These are phyloP conservation scores for Lipomyces orientalis DNA, from an alignment of 805 yeast species.

Conservation along the genomic window DNA sequence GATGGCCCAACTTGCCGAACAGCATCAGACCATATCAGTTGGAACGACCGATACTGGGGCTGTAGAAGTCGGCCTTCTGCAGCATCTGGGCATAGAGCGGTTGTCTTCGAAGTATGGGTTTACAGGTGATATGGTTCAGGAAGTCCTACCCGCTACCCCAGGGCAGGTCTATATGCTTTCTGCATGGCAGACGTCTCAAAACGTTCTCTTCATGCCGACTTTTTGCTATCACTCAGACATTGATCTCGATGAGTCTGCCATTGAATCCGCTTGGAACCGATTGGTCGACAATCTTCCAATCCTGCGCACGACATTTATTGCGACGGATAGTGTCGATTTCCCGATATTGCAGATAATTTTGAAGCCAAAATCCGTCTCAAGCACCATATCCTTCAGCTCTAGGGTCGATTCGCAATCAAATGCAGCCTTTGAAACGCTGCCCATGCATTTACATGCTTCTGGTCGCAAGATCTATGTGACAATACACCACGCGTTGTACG, in stretches of 20 bases:
- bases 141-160: conserved; percentile 36
- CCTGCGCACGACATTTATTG: conserved; percentile 36
- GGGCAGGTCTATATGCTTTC: conserved; percentile 39
- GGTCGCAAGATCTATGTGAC: conserved; percentile 19
- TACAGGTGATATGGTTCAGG: not conserved
- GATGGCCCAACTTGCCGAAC: conserved; percentile 14
- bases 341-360: conserved; percentile 36
- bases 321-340: conserved; percentile 8
- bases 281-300: conserved; percentile 21
- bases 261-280: conserved; percentile 32
- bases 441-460: conserved; percentile 21
- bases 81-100: not conserved
- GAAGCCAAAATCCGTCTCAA: not conserved
- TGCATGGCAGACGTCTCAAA: conserved; percentile 33
- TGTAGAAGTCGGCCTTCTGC: not conserved
- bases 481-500: conserved; percentile 41
- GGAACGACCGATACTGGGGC: not conserved
- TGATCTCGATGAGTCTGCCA: conserved; percentile 10
- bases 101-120: not conserved
- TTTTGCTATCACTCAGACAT: conserved; percentile 18
- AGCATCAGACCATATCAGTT: not conserved
- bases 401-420: not conserved
- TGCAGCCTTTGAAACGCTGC: conserved; percentile 9
- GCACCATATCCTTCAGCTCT: not conserved
- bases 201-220: conserved; percentile 21